Evolutionary conservation across 2,329 filamentous ascomycete species (phyloP).

Genomic region (Dothideomycetes sp.): DNA sequence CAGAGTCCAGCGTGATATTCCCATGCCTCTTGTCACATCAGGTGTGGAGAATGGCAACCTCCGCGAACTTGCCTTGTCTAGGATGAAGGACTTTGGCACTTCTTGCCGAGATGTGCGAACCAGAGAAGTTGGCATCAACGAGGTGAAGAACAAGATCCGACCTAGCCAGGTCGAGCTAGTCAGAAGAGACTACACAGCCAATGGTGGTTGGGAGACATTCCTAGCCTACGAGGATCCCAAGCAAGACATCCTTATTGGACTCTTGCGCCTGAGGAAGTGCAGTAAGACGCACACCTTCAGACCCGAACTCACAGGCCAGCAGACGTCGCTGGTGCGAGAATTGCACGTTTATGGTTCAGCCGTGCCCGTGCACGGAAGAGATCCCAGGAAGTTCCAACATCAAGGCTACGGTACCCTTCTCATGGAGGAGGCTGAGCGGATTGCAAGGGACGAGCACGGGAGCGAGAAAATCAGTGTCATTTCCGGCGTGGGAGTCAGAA

Average conservation of each 20-base stretch:
- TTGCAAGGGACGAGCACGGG: slow-evolving; percentile 86
- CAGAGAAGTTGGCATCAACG: slow-evolving; percentile 93
- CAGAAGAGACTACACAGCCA: slow-evolving; percentile 84
- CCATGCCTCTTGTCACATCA: slow-evolving; percentile 98
- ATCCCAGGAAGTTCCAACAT: slow-evolving; percentile 95
- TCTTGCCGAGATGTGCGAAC: slow-evolving; percentile 94
- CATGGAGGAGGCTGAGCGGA: slow-evolving; percentile 97
- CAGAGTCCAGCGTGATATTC: slow-evolving; percentile 94
- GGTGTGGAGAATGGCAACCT: slow-evolving; percentile 97
- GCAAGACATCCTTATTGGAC: slow-evolving; percentile 90
- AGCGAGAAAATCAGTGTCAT: slow-evolving; percentile 94
- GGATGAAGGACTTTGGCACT: slow-evolving; percentile 98
- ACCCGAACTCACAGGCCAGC: slow-evolving; percentile 73
- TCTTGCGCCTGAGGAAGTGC: slow-evolving; percentile 83
- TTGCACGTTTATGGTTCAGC: slow-evolving; percentile 95
- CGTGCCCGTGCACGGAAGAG: slow-evolving; percentile 91
- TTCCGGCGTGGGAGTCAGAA: slow-evolving; percentile 90
- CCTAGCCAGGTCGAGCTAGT: slow-evolving; percentile 94
- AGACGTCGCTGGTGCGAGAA: slow-evolving; percentile 84
- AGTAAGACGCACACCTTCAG: slow-evolving; percentile 86
- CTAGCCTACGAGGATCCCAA: slow-evolving; percentile 96
- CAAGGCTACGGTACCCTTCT: slow-evolving; percentile 91
- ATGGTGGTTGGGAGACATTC: slow-evolving; percentile 98
- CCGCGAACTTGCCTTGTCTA: slow-evolving; percentile 81
- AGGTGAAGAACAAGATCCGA: slow-evolving; percentile 97